phyloP scores from a whole-genome alignment of 129 eudicot species.

The Apium graveolens region DNA sequence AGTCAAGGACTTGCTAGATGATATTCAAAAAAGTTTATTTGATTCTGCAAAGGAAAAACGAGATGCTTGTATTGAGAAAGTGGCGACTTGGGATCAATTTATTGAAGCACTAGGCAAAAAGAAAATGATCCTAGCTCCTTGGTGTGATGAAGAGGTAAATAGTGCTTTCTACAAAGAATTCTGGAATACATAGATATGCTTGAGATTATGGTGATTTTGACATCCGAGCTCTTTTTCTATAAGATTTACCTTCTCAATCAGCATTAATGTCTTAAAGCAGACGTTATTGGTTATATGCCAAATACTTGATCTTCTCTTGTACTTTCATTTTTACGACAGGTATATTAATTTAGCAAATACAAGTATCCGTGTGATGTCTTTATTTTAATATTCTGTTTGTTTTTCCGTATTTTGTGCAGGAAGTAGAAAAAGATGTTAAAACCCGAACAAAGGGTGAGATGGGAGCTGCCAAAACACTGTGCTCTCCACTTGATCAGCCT shows the following conservation, averaged over 20 bases:
- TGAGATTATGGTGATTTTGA: background rate
- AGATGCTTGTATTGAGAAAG: constrained; percentile 65
- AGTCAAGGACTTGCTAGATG: constrained; percentile 34
- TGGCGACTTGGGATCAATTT: constrained; percentile 77
- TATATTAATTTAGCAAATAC: background rate
- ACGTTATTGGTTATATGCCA: background rate
- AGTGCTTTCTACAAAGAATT: background rate
- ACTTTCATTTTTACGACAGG: too few species aligned
- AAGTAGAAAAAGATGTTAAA: constrained; percentile 73
- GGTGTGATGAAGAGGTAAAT: constrained; percentile 92
- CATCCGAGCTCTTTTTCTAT: background rate
- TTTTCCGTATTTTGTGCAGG: constrained; percentile 21
- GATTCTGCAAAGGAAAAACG: constrained; percentile 64
- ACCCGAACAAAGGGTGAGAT: constrained; percentile 69
- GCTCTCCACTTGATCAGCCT: constrained; percentile 80
- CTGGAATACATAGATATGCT: background rate
- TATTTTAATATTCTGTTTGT: background rate
- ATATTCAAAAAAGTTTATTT: constrained; percentile 52
- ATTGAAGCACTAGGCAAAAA: constrained; percentile 47
- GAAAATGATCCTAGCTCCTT: constrained; percentile 81
- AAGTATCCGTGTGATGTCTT: background rate
- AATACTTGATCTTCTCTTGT: background rate
- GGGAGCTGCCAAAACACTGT: constrained; percentile 73
- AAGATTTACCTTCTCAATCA: background rate
- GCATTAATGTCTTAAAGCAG: background rate